These are phyloP conservation scores for Papilionanthe hybrid DNA, from an alignment of 116 monocot genomes.

Conservation along the genomic window DNA sequence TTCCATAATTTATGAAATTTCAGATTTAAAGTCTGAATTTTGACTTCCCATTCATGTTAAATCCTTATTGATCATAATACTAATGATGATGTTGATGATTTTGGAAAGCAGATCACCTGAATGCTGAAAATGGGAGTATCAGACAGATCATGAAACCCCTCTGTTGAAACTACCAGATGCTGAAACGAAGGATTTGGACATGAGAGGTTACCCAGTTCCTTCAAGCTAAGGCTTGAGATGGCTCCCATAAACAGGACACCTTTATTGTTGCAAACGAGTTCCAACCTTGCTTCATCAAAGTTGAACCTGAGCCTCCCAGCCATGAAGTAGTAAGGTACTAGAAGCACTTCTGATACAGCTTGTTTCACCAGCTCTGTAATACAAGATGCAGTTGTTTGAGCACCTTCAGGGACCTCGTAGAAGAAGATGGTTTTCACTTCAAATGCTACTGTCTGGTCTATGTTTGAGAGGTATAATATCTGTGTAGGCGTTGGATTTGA, in stretches of 20 bases:
- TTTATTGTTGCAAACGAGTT: constrained; percentile 73
- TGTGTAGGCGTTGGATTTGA: constrained; percentile 31
- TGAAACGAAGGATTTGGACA: constrained; percentile 66
- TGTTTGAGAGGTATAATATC: constrained; percentile 65
- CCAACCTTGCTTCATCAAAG: constrained; percentile 36
- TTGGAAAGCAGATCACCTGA: constrained; percentile 34
- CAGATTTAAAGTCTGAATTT: no score
- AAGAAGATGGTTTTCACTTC: constrained; percentile 78
- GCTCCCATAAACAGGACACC: constrained; percentile 56
- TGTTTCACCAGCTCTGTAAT: constrained; percentile 38
- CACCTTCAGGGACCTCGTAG: constrained; percentile 20
- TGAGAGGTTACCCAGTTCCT: constrained; percentile 54
- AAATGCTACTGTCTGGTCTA: constrained; percentile 85
- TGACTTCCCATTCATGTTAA: no score
- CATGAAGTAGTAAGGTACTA: constrained; percentile 72
- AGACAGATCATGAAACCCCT: constrained; percentile 19
- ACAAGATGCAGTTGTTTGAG: constrained; percentile 1
- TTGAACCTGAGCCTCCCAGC: constrained; percentile 63
- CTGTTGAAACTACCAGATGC: constrained; percentile 36
- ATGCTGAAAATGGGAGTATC: constrained; percentile 60
- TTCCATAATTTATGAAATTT: no score
- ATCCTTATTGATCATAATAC: no score
- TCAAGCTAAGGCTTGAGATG: constrained; percentile 31
- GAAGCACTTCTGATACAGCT: constrained; percentile 44
- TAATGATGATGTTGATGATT: not conserved